Percentiles rank a stretch among this genome's conserved stretches.
Evolutionary conservation across 805 yeast genomes (phyloP).

Genomic region (Yarrowia sp.): DNA sequence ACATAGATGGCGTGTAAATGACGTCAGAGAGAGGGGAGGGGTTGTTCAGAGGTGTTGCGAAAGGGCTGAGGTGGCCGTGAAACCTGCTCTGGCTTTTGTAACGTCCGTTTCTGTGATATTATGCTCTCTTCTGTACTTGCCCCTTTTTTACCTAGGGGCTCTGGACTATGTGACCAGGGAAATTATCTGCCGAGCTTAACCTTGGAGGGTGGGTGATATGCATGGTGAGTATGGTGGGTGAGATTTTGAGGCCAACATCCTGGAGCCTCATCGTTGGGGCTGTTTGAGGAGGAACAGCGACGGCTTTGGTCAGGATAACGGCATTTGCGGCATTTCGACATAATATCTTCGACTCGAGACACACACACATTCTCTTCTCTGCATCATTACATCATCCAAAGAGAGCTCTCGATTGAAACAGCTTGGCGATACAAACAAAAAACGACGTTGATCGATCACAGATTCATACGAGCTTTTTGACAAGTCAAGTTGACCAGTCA

Average conservation of each 20-base stretch:
- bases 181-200: slow-evolving; percentile 25
- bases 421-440: neutral
- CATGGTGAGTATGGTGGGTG: neutral
- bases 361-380: neutral
- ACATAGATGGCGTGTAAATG: neutral
- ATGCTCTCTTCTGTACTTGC: neutral
- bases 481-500: no score
- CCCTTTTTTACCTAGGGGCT: slow-evolving; percentile 19
- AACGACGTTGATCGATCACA: no score
- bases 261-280: slow-evolving; percentile 23
- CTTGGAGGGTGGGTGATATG: neutral
- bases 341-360: neutral
- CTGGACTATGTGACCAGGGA: slow-evolving; percentile 4
- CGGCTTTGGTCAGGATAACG: no score
- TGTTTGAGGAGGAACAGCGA: slow-evolving; percentile 20
- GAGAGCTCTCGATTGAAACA: no score
- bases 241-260: neutral
- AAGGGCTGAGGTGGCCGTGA: no score
- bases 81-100: neutral
- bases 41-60: neutral
- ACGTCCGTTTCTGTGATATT: neutral
- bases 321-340: no score
- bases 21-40: neutral
- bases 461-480: no score
- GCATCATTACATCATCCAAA: neutral